A percentile compares a stretch with the other conserved stretches of the same genome.
Evolutionary conservation across 805 yeast genomes (phyloP).

Genomic region (Brettanomyces nanus): DNA sequence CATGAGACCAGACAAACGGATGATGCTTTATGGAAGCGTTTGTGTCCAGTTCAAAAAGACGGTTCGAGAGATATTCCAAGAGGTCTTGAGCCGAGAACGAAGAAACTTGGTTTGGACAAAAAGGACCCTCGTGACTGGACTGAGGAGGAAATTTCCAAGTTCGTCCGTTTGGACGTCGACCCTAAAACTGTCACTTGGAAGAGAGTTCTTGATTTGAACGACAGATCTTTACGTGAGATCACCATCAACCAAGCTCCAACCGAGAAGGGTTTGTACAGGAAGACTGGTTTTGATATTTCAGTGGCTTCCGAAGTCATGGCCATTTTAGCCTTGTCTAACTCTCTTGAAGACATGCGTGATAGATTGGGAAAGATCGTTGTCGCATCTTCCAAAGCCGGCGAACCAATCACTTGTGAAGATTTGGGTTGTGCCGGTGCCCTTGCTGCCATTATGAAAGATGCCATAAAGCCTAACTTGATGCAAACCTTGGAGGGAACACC

Average conservation of each 20-base stretch:
- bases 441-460: slow-evolving; percentile 90
- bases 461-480: slow-evolving; percentile 94
- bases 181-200: slow-evolving; percentile 86
- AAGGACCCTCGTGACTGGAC: slow-evolving; percentile 76
- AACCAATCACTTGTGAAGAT: slow-evolving; percentile 88
- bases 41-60: slow-evolving; percentile 72
- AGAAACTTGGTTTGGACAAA: slow-evolving; percentile 73
- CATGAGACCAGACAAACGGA: slow-evolving; percentile 83
- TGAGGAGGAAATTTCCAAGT: slow-evolving; percentile 61
- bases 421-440: slow-evolving; percentile 94
- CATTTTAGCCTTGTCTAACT: slow-evolving; percentile 74
- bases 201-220: slow-evolving; percentile 92
- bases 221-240: slow-evolving; percentile 80
- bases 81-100: slow-evolving; percentile 68
- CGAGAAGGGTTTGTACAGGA: slow-evolving; percentile 80
- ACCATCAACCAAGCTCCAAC: slow-evolving; percentile 90
- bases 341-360: slow-evolving; percentile 74
- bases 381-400: slow-evolving; percentile 67
- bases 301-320: slow-evolving; percentile 98
- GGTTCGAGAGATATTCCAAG: slow-evolving; percentile 73
- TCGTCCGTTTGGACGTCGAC: slow-evolving; percentile 82
- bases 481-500: slow-evolving; percentile 98
- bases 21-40: slow-evolving; percentile 69
- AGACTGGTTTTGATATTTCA: slow-evolving; percentile 90
- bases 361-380: slow-evolving; percentile 87